phyloP scores from a whole-genome alignment of 2,329 filamentous ascomycete genomes.

The Proliferodiscus dingleyae region DNA sequence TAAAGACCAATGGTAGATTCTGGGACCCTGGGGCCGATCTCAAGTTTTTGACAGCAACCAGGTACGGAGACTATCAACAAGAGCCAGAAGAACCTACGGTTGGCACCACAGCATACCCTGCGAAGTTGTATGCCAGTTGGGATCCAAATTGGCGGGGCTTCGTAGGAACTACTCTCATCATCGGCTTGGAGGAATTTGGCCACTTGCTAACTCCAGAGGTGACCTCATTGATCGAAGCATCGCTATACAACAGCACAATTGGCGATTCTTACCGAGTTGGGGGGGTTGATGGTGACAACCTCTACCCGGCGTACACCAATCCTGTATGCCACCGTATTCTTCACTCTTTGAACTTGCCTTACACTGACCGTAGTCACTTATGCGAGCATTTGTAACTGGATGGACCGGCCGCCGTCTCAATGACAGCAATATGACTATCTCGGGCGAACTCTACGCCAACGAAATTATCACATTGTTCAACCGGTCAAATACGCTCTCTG shows the following conservation, averaged over 20 bases:
- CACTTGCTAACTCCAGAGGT: constrained; percentile 39
- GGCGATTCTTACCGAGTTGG: constrained; percentile 60
- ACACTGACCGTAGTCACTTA: constrained; percentile 37
- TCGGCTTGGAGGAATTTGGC: constrained; percentile 54
- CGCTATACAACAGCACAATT: constrained; percentile 49
- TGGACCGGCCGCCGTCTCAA: constrained; percentile 52
- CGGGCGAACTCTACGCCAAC: constrained; percentile 51
- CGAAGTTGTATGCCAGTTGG: constrained; percentile 51
- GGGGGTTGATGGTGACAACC: constrained; percentile 53
- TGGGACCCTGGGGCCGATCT: background rate
- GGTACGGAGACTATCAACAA: constrained; percentile 48
- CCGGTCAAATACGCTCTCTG: constrained; percentile 49
- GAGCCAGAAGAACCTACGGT: constrained; percentile 55
- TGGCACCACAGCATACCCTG: constrained; percentile 45
- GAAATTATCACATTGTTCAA: constrained; percentile 54
- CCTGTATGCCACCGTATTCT: constrained; percentile 32
- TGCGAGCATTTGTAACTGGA: constrained; percentile 56
- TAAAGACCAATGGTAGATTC: constrained; percentile 48
- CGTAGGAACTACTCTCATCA: constrained; percentile 52
- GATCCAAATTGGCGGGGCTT: constrained; percentile 64
- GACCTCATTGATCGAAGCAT: constrained; percentile 42
- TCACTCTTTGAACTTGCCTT: background rate
- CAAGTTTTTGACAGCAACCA: constrained; percentile 2
- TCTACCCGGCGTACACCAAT: constrained; percentile 59
- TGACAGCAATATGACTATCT: constrained; percentile 53